Base-by-base conservation (phyloP, 2,329 filamentous ascomycete genomes). In the Stagonosporopsis rhizophila region DNA sequence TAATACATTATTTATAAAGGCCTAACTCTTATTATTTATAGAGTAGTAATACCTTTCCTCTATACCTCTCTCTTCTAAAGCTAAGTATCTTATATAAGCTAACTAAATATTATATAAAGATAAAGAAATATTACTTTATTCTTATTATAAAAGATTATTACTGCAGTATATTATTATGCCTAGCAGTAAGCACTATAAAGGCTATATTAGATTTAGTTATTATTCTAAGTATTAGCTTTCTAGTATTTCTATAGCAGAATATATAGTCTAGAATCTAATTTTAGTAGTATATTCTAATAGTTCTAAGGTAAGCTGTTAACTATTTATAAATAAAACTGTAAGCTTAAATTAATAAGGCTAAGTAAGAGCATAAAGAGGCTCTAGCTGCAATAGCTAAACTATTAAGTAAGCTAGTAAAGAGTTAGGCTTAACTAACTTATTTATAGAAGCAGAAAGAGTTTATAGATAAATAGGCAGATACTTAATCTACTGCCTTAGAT, bases 371-470 rank as follows among this genome's bases (percentile, higher is more conserved):
- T 11, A 6, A 44, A n/a, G 40, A 28, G 4, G 25, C 25, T 30
- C 17, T 44, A 2, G 23, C 40, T 27, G 23, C 23, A 11, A 42
- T 42, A 20, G 40, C 40, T 17, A 14, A 42, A 17, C 14, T 42
- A 14, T 42, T 14, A 28, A 44, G 25, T 20, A 44, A 30, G 40
- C 40, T 44, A n/a, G 40, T 14, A n/a, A 25, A 44, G 40, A 44
- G 40, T 19, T 14, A 44, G 1, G 40, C 40, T 44, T 14, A 15
- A 20, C 9, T 44, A n/a, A 9, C 40, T 44, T 15, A 25, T 44
- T 8, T 44, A 2, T 15, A 15, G 9, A 45, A 52, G 22, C 38
- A 52, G 22, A 52, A 52, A 23, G 41, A 52, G 32, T 45, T 38
- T 40, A 15, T 52, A 9, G 22, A 52, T 40, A 45, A 45, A 32